Base-by-base conservation (phyloP, 495 filamentous ascomycete genomes). In the Penicillium psychrofluorescens region DNA sequence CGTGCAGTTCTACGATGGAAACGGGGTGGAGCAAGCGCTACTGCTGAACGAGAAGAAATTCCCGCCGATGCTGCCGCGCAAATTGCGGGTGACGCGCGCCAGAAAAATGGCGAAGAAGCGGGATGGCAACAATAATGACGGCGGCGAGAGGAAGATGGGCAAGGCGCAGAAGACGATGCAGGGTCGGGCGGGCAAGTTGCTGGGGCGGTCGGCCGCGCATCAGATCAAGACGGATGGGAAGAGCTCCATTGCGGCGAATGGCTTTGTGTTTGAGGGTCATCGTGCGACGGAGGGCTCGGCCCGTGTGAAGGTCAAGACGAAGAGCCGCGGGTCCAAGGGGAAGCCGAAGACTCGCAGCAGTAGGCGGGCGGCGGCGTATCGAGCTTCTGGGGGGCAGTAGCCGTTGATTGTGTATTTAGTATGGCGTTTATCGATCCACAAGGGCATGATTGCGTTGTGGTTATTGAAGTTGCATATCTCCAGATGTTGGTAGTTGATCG, bases 1-100 rank as follows among this genome's bases (percentile, higher is more conserved):
- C 54, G 90, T 99, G 30, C 94, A 99, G 55, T 99, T 97, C 63
- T 63, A 91, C 77, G 86, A 96, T 52, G 74, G 70, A 22, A 95
- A 90, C 58, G 70, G 80, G 12, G 90, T 97, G 22, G 94, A 99
- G 59, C 79, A 84, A 29, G 91, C 94, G 2, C 72, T 99, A 8
- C 72, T 92, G 29, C 76, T 88, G 47, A 77, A 95, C 49, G 90
- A 80, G 29, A 94, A 96, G 75, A 91, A 86, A 48, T 96, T 90
- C 62, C 89, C 89, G 8, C 90, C 91, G 0, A 80, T 95, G 74
- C 76, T 96, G 10, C 92, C 94, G 29, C 81, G 94, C 7, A 83
- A 84, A 45, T 72, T 99, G 9, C 83, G 94, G 30, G 91, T 99
- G 40, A 80, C 75, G 5, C 82, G 91, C 10, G 92, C 91, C 41